phyloP scores from a whole-genome alignment of 768 basidiomycete genomes.

The Bullera alba region DNA sequence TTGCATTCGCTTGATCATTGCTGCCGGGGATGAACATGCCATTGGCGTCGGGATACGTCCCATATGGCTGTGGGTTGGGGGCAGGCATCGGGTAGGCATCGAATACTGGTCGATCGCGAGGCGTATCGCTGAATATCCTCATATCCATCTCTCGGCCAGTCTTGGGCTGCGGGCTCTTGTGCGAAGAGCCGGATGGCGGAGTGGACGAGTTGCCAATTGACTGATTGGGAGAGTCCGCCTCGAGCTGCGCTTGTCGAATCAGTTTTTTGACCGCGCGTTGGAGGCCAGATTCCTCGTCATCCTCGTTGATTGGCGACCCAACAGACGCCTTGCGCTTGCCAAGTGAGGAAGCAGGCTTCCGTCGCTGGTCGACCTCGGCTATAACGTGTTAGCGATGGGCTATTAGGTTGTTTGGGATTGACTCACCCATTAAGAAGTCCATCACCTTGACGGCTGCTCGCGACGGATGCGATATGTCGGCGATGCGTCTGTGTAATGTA shows the following conservation, averaged over 20 bases:
- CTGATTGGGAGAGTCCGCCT: slow-evolving; percentile 23
- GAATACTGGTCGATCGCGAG: slow-evolving; percentile 23
- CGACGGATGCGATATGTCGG: slow-evolving; percentile 42
- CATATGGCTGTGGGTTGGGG: slow-evolving; percentile 1
- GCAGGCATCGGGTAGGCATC: slow-evolving; percentile 36
- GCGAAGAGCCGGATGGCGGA: not conserved
- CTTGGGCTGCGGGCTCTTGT: slow-evolving; percentile 2
- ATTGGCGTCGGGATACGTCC: not conserved
- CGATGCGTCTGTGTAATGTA: slow-evolving; percentile 25
- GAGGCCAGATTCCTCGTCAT: slow-evolving; percentile 30
- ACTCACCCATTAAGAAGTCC: slow-evolving; percentile 42
- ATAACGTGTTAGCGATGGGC: slow-evolving; percentile 4
- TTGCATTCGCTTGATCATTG: not conserved
- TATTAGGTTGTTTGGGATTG: not conserved
- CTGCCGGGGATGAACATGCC: not conserved
- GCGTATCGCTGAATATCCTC: slow-evolving; percentile 2
- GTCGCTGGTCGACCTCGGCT: slow-evolving; percentile 43
- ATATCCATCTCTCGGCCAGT: slow-evolving; percentile 4
- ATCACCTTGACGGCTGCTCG: slow-evolving; percentile 43
- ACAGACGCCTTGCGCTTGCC: slow-evolving; percentile 34
- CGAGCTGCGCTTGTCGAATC: slow-evolving; percentile 38
- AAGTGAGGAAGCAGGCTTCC: slow-evolving; percentile 22
- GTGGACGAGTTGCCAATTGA: slow-evolving; percentile 1
- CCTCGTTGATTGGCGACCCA: slow-evolving; percentile 7
- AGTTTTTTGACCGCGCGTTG: slow-evolving; percentile 45